These are phyloP conservation scores for Globisporangium okanoganense DNA, from an alignment of 352 stramenopile species.

Conservation along the genomic window DNA sequence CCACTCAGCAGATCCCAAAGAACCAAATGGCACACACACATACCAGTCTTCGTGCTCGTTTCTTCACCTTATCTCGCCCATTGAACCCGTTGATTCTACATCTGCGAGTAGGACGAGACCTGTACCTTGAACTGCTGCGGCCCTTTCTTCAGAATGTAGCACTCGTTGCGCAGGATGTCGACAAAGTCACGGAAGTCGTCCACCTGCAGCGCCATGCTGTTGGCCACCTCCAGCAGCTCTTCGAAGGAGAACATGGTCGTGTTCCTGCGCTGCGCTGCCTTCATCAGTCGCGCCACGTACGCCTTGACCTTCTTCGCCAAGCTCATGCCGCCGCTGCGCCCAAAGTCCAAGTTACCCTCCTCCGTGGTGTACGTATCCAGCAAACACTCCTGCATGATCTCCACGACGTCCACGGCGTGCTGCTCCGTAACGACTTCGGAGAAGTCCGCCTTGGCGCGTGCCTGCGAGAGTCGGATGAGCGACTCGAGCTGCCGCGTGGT, in stretches of 20 bases:
- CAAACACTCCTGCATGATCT: conserved; percentile 94
- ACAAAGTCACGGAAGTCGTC: conserved; percentile 84
- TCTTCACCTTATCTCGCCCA: not conserved
- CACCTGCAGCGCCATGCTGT: conserved; percentile 70
- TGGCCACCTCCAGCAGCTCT: conserved; percentile 65
- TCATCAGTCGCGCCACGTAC: conserved; percentile 77
- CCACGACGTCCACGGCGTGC: conserved; percentile 96
- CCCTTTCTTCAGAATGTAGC: conserved; percentile 83
- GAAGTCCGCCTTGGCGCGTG: conserved; percentile 93
- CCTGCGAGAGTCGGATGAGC: conserved; percentile 88
- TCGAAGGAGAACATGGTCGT: conserved; percentile 72
- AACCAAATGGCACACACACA: no score
- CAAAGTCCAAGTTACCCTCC: conserved; percentile 85
- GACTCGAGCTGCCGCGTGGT: conserved; percentile 97
- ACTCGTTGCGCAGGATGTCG: conserved; percentile 84
- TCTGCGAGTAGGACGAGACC: conserved; percentile 43
- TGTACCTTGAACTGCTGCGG: conserved; percentile 77
- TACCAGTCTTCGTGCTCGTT: no score
- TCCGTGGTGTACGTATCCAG: conserved; percentile 90
- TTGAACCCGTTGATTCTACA: not conserved
- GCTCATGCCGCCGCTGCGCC: conserved; percentile 63
- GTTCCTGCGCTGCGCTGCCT: conserved; percentile 51
- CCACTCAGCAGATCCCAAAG: no score
- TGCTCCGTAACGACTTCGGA: conserved; percentile 90
- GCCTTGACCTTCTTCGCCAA: conserved; percentile 75